Evolutionary conservation across 2,329 filamentous ascomycete genomes (phyloP).

Genomic region (Ustilaginoidea virens): DNA sequence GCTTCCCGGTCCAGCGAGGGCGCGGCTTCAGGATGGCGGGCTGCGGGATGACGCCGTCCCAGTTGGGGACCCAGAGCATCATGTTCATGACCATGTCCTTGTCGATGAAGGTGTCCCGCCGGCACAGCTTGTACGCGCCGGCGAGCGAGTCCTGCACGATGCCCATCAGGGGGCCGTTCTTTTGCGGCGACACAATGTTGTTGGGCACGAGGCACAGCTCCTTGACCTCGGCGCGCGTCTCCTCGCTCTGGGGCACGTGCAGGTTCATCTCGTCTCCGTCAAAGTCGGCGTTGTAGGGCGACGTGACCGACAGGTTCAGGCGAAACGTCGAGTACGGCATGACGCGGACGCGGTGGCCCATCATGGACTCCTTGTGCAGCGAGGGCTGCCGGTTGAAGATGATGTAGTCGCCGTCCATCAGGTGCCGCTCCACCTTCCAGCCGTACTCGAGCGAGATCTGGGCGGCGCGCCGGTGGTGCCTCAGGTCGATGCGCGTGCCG

Average conservation of each 20-base stretch:
- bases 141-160: constrained; percentile 97
- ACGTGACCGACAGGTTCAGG: constrained; percentile 92
- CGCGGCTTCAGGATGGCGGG: constrained; percentile 89
- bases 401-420: constrained; percentile 92
- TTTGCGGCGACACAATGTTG: constrained; percentile 95
- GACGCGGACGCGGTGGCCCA: constrained; percentile 93
- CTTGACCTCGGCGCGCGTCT: constrained; percentile 86
- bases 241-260: constrained; percentile 95
- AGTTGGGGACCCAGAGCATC: constrained; percentile 92
- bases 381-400: constrained; percentile 99
- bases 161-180: constrained; percentile 96
- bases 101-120: constrained; percentile 78
- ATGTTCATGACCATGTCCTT: constrained; percentile 93
- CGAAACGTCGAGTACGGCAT: constrained; percentile 99
- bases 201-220: constrained; percentile 95
- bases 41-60: constrained; percentile 87
- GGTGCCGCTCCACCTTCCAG: constrained; percentile 96
- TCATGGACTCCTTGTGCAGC: constrained; percentile 99
- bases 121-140: constrained; percentile 92
- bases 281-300: constrained; percentile 99
- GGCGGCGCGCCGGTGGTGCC: constrained; percentile 77
- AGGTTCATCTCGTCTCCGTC: constrained; percentile 99
- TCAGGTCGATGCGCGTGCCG: constrained; percentile 85
- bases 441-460: constrained; percentile 84
- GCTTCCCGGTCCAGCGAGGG: constrained; percentile 95